Percentiles rank a stretch among this genome's conserved stretches.
Conservation (phyloP, 2,329 filamentous ascomycete species). For the Geosmithia morbida region DNA sequence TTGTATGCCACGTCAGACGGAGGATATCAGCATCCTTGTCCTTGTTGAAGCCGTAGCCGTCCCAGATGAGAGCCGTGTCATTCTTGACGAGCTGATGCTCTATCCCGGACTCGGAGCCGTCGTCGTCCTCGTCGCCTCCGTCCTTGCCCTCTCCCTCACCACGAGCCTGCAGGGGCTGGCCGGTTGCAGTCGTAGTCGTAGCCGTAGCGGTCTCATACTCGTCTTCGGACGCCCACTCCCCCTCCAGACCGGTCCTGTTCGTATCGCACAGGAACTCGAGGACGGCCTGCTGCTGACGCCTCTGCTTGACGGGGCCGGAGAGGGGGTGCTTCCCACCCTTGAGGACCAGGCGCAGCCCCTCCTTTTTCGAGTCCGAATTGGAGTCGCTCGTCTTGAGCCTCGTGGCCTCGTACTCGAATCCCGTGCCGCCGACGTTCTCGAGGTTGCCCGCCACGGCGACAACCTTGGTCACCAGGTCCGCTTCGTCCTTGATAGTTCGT, state of each 20-base stretch:
- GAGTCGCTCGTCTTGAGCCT: constrained; percentile 51
- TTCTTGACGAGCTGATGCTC: constrained; percentile 40
- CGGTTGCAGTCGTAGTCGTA: constrained; percentile 10
- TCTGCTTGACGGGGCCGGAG: constrained; percentile 33
- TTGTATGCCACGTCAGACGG: constrained; percentile 72
- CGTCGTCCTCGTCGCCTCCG: constrained; percentile 10
- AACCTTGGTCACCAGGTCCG: constrained; percentile 36
- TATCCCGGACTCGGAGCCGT: constrained; percentile 22
- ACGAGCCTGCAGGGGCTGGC: constrained; percentile 12
- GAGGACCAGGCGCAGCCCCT: constrained; percentile 60
- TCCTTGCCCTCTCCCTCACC: constrained; percentile 23
- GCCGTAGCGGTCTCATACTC: constrained; percentile 38
- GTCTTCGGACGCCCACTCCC: constrained; percentile 43
- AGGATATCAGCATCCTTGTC: constrained; percentile 48
- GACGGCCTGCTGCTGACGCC: constrained; percentile 55
- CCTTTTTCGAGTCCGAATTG: constrained; percentile 48
- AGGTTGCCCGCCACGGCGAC: constrained; percentile 67
- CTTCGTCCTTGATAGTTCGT: constrained; percentile 34
- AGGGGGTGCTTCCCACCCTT: constrained; percentile 40
- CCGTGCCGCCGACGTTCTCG: constrained; percentile 36
- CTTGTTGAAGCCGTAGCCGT: constrained; percentile 46
- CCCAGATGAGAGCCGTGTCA: constrained; percentile 56
- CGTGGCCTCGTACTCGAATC: constrained; percentile 51
- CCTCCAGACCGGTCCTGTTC: constrained; percentile 59
- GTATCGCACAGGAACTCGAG: constrained; percentile 76